Conservation (phyloP, 31 red algal genomes). For the Porphyra umbilicalis region DNA sequence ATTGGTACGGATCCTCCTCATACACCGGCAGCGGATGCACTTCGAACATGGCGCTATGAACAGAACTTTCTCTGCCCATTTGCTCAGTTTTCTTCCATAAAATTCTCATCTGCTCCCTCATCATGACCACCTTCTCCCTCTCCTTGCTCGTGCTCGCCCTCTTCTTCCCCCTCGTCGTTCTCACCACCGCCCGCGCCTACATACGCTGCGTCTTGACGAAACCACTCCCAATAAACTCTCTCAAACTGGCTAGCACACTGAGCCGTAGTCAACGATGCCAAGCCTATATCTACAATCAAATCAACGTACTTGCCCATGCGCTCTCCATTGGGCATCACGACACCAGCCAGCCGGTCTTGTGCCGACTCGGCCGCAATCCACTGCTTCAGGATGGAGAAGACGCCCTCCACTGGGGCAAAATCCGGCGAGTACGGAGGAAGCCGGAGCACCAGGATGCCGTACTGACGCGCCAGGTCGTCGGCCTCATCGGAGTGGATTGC, state of each 20-base stretch:
- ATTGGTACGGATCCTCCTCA: no score
- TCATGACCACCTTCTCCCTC: no score
- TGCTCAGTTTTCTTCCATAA: no score
- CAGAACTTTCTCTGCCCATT: no score
- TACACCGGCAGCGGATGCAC: no score
- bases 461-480: not conserved
- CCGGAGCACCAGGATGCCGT: not conserved
- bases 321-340: not conserved
- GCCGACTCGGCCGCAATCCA: not conserved
- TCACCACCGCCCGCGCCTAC: no score
- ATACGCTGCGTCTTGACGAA: not conserved
- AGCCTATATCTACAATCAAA: not conserved
- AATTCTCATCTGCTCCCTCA: no score
- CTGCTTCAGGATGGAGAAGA: not conserved
- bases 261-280: not conserved
- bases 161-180: no score
- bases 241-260: not conserved
- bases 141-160: no score
- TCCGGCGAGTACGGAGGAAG: not conserved
- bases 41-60: no score
- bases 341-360: not conserved
- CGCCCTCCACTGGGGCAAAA: not conserved
- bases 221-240: not conserved
- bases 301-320: not conserved
- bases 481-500: not conserved